Evolutionary conservation across 306 rosid species (phyloP).

Genomic region (Amphicarpaea edgeworthii): DNA sequence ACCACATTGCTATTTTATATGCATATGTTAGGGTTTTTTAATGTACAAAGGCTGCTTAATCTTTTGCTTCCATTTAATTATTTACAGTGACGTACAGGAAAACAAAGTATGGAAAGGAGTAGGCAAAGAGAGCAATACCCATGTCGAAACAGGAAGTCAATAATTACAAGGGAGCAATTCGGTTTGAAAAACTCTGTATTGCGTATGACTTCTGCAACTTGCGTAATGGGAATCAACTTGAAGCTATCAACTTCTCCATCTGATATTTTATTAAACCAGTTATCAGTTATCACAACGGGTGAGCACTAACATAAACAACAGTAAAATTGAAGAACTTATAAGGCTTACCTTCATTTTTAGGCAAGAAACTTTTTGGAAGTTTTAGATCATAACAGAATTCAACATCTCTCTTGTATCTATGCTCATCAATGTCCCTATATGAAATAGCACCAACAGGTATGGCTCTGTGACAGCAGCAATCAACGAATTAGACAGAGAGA

Average conservation of each 20-base stretch:
- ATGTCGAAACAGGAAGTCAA: slow-evolving; percentile 77
- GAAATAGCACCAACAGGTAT: slow-evolving; percentile 83
- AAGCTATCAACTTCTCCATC: slow-evolving; percentile 96
- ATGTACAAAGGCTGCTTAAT: not conserved
- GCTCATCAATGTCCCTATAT: slow-evolving; percentile 77
- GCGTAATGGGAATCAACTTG: slow-evolving; percentile 67
- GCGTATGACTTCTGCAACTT: slow-evolving; percentile 74
- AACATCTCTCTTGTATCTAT: slow-evolving; percentile 77
- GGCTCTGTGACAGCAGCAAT: slow-evolving; percentile 64
- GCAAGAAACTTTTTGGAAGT: slow-evolving; percentile 76
- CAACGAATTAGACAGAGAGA: slow-evolving; percentile 39
- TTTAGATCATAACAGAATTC: slow-evolving; percentile 89
- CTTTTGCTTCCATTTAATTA: not conserved
- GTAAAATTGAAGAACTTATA: slow-evolving; percentile 19
- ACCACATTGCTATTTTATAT: slow-evolving; percentile 8
- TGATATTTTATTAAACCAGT: slow-evolving; percentile 47
- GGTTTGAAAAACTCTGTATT: slow-evolving; percentile 72
- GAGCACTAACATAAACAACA: slow-evolving; percentile 18
- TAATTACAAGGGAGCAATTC: slow-evolving; percentile 77
- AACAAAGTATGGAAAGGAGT: not conserved
- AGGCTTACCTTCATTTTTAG: slow-evolving; percentile 77
- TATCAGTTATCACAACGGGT: slow-evolving; percentile 31
- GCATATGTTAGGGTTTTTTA: not conserved
- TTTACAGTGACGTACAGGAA: not conserved
- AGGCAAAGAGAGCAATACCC: slow-evolving; percentile 62